Conservation (phyloP, 2,329 filamentous ascomycete genomes). For the Diaporthe capsici region DNA sequence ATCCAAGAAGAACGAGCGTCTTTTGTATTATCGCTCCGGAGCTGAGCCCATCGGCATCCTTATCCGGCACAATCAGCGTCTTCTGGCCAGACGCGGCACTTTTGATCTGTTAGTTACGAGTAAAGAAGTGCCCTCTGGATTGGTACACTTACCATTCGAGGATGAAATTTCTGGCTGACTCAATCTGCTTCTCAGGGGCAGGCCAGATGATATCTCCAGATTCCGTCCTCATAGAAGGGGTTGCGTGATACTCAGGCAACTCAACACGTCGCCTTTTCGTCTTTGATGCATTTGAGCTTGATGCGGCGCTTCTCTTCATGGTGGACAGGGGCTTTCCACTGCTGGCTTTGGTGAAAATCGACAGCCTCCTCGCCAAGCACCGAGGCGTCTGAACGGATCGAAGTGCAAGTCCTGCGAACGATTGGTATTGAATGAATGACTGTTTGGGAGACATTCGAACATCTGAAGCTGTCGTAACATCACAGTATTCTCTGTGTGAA, state of each 20-base stretch:
- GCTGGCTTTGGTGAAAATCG: not conserved
- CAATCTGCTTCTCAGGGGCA: conserved; percentile 68
- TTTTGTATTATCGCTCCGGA: conserved; percentile 74
- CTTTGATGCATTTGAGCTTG: conserved; percentile 25
- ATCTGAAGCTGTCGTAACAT: not conserved
- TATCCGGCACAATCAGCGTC: conserved; percentile 76
- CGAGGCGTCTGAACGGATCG: not conserved
- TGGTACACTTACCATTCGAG: conserved; percentile 64
- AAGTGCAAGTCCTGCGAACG: not conserved
- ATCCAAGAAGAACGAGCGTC: conserved; percentile 71
- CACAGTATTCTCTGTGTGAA: not conserved
- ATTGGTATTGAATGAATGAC: not conserved
- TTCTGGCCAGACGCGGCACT: conserved; percentile 66
- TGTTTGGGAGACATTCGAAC: not conserved
- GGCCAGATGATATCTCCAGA: conserved; percentile 71
- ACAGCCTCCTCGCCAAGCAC: not conserved
- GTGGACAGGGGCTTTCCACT: not conserved
- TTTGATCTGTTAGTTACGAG: not conserved
- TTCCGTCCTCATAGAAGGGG: conserved; percentile 56
- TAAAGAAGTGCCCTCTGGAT: conserved; percentile 32
- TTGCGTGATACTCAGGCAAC: conserved; percentile 61
- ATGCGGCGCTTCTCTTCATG: conserved; percentile 38
- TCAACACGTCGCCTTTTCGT: conserved; percentile 48
- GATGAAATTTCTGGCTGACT: conserved; percentile 69
- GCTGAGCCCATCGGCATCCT: conserved; percentile 77